phyloP scores from a whole-genome alignment of 202 grass and related monocot species.

The Brachypodium distachyon region DNA sequence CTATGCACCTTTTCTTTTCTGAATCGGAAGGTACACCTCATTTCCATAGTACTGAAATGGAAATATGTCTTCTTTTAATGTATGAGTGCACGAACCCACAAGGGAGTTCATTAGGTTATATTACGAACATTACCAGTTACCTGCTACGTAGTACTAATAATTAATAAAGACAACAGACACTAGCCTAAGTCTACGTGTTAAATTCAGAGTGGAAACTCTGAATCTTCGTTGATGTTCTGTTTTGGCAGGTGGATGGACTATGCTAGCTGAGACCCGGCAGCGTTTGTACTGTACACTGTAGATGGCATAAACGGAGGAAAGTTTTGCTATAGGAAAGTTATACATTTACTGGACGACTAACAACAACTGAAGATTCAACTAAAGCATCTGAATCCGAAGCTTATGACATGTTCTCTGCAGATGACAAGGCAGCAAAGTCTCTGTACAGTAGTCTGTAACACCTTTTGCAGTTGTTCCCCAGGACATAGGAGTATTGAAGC shows the following conservation, averaged over 20 bases:
- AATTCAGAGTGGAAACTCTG: background rate
- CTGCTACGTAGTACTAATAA: too few relatives aligned
- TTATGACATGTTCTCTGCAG: background rate
- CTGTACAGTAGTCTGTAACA: background rate
- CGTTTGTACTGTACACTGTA: background rate
- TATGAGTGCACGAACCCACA: background rate
- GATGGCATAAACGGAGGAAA: background rate
- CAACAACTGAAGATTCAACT: background rate
- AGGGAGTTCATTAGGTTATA: background rate
- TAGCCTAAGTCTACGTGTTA: background rate
- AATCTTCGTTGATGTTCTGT: background rate
- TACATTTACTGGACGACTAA: background rate
- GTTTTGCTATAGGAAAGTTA: background rate
- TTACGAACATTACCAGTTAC: background rate
- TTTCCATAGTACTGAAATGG: background rate
- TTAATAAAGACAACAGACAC: background rate
- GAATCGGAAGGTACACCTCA: too few relatives aligned
- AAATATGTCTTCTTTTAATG: background rate
- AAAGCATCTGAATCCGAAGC: background rate
- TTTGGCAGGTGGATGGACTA: background rate
- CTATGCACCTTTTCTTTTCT: too few relatives aligned
- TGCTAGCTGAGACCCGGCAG: background rate
- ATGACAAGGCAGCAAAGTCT: background rate
- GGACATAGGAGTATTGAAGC: background rate
- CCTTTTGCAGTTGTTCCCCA: background rate